These are phyloP conservation scores for Monosporascus cannonballus DNA, from an alignment of 2,329 filamentous ascomycete genomes.

Conservation along the genomic window DNA sequence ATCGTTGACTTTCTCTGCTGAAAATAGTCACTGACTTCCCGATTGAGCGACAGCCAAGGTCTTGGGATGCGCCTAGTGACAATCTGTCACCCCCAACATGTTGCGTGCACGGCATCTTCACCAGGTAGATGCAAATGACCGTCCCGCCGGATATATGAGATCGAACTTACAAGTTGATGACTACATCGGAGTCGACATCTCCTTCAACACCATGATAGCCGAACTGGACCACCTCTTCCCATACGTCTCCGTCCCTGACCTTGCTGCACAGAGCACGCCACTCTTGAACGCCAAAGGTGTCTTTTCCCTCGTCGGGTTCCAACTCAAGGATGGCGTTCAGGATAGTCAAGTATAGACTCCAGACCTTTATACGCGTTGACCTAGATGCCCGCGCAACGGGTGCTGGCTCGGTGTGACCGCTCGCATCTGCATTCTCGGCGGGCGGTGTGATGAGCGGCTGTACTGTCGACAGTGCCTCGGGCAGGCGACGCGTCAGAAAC, in stretches of 20 bases:
- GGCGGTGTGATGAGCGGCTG: slow-evolving; percentile 70
- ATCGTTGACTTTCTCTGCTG: too few species aligned
- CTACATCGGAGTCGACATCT: slow-evolving; percentile 89
- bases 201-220: slow-evolving; percentile 86
- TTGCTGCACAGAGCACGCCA: slow-evolving; percentile 79
- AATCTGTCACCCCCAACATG: too few species aligned
- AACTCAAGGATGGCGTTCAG: slow-evolving; percentile 87
- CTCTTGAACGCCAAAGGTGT: slow-evolving; percentile 75
- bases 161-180: slow-evolving; percentile 69
- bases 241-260: slow-evolving; percentile 84
- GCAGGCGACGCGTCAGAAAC: slow-evolving; percentile 87
- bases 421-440: slow-evolving; percentile 37
- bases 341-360: slow-evolving; percentile 93
- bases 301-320: slow-evolving; percentile 83
- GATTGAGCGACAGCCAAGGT: too few species aligned
- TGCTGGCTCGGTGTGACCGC: slow-evolving; percentile 48
- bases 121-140: too few species aligned
- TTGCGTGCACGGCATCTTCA: too few species aligned
- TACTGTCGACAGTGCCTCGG: slow-evolving; percentile 81
- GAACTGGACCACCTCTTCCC: slow-evolving; percentile 84
- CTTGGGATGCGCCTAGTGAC: too few species aligned
- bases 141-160: background rate
- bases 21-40: too few species aligned
- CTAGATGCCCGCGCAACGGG: slow-evolving; percentile 76
- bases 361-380: slow-evolving; percentile 86